Base-by-base conservation (phyloP, 441 rosid genomes). In the Euphorbia celastroides region DNA sequence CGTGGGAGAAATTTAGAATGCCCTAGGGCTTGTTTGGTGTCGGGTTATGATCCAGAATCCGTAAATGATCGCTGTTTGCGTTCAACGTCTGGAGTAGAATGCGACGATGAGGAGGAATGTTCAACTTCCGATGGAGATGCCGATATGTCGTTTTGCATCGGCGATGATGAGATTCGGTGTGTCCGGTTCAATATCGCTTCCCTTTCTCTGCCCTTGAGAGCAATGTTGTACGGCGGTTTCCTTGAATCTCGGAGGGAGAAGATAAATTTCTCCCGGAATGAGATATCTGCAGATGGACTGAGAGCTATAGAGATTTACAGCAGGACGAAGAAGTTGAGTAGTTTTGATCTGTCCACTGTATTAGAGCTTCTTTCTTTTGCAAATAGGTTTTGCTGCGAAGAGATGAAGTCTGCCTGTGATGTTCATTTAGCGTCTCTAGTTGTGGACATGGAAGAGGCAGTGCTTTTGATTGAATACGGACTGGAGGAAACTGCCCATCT, bases 341-440 rank as follows among this genome's bases (percentile, higher is more conserved):
- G 72, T 51, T 82, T 84, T 31, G 78, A 88, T 56, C 82, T 84
- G 17, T 44, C 64, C n/a, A 71, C 83, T 59, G 80, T 90, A 69
- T 81, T 92, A 74, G 97, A 94, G 81, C 87, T 94, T 36, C 91
- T 94, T 57, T 82, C 86, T 57, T 88, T 94, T 23, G 87, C 97
- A 0, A 89, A 88, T 65, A 77, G 80, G 72, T 94, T 92, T 74
- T 94, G 98, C 64, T 94, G 99, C 7, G 89, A 88, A n/a, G 89
- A 87, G 72, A 60, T 94, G 85, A 94, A 92, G 81, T 76, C 86
- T 0, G 82, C 83, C 65, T 94, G 99, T 30, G 98, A 92, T 74
- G 67, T 80, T 59, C 81, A 83, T 78, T 75, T 94, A 70, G 88
- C 99, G 11, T 75, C 85, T 60, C 41, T 83, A 72, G 96, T 94